phyloP scores from a whole-genome alignment of 225 moss, liverwort and hornwort genomes.

The Neckera pumila region DNA sequence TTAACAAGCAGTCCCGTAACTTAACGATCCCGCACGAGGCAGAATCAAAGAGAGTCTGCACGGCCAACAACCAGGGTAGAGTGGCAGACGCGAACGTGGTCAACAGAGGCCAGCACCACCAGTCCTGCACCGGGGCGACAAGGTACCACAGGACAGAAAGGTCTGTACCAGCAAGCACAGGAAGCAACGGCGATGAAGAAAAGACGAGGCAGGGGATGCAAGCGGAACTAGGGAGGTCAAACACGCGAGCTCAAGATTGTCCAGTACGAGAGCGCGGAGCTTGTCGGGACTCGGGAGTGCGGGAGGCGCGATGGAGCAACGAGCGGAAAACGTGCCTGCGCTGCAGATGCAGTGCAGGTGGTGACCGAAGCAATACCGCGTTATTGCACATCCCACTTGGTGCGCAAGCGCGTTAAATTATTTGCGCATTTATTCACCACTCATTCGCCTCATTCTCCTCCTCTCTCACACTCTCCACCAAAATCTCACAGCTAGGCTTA shows the following conservation, averaged over 20 bases:
- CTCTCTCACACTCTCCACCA: background rate
- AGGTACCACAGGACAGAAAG: background rate
- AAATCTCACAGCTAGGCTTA: background rate
- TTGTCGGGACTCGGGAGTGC: background rate
- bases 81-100: background rate
- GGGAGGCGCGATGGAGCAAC: background rate
- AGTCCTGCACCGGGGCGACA: background rate
- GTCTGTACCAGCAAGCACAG: background rate
- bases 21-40: background rate
- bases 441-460: background rate
- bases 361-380: background rate
- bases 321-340: background rate
- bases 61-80: background rate
- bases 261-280: background rate
- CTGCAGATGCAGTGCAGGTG: background rate
- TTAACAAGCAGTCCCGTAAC: background rate
- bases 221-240: background rate
- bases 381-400: background rate
- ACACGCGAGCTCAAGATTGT: background rate
- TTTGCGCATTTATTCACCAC: background rate
- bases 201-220: background rate
- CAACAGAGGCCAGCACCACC: background rate
- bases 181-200: background rate
- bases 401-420: constrained; percentile 11
- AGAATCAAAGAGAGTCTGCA: background rate